Base-by-base conservation (phyloP, 2,329 filamentous ascomycete genomes). In the Anthostomella pinea region DNA sequence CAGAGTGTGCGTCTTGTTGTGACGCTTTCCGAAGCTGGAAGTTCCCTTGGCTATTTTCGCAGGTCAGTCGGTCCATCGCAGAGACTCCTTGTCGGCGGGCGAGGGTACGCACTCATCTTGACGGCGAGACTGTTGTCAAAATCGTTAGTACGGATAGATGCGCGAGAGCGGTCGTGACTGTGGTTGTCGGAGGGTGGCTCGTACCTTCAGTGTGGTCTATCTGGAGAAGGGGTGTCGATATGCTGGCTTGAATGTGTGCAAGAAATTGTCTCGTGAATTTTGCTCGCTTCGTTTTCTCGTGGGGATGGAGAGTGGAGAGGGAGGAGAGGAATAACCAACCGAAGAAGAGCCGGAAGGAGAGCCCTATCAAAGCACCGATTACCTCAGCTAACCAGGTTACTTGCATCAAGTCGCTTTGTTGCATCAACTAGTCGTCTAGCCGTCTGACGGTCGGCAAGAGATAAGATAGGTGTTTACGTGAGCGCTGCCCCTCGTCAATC, bases 1-100 rank as follows among this genome's bases (percentile, higher is more conserved):
- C 73, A 96, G 77, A 70, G 85, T 89, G 83, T 96, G 90, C 79
- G 89, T 88, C 84, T 95, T 95, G 83, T 91, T 95, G 81, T 94
- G 88, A 82, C 88, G 83, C 57, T 63, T 61, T 57, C 58, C 58
- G 57, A 61, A 61, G 46, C 57, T 60, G 52, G 55, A 58, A 48
- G 58, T 61, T 54, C 58, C 58, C 58, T 61, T 61, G 52, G 58
- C 58, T 61, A 48, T 26, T 50, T 39, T 46, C 41, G 43, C 30
- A 33, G 40, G 51, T 59, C 39, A 60, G 56, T 53, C 48, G 43
- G 37, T 32, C 13, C 39, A 37, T 32, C 33, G 30, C 10, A 37
- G 21, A 24, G 39, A n/a, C n/a, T n/a, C n/a, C n/a, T n/a, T n/a
- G 40, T 39, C 36, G 31, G 9, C 33, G 29, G 40, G 27, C 36